Base-by-base conservation (phyloP, 768 basidiomycete genomes). In the Chlorophyllum brunneum region DNA sequence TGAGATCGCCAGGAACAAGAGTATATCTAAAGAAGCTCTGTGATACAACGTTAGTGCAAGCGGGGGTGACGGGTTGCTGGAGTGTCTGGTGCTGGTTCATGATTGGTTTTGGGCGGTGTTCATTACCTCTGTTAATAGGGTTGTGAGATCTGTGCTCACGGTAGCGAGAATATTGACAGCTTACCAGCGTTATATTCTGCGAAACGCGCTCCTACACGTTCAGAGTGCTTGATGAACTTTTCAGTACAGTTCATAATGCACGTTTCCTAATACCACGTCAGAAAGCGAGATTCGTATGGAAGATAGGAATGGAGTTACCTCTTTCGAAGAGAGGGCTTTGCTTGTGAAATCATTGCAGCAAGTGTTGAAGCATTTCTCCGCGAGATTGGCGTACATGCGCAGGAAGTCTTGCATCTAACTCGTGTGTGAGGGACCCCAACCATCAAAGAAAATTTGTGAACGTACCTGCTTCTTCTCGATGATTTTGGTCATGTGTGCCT, bases 301-400 rank as follows among this genome's bases (percentile, higher is more conserved):
- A 10, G 27, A 27, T 38, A 38, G 48, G 31, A 23, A 15, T 29
- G n/a, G 27, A 51, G 53, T 45, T 31, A 89, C 95, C 85, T 98
- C 95, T 77, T 97, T 97, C 26, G 86, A 85, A 9, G 88, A 90
- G 52, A 99, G 73, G 0, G 93, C 84, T 71, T 93, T 97, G 77
- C 88, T 90, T 22, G 95, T 98, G 63, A 99, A 98, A 67, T 99
- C 95, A 66, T 95, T 95, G 63, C 87, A 88, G 67, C 95, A 99
- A 11, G 90, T 77, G 61, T 77, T 92, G 80, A 99, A 99, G 69
- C 95, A 99, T 60, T 91, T 85, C 67, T 98, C 95, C 27, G 95
- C 93, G 51, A 99, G 80, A 64, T 85, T 88, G 20, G 92, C 89
- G 71, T 99, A 98, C 70, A 98, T 86, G 64, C 79, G 81, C 77